phyloP scores from a whole-genome alignment of 129 eudicot genomes.

The Centrapalus pauciflorus region DNA sequence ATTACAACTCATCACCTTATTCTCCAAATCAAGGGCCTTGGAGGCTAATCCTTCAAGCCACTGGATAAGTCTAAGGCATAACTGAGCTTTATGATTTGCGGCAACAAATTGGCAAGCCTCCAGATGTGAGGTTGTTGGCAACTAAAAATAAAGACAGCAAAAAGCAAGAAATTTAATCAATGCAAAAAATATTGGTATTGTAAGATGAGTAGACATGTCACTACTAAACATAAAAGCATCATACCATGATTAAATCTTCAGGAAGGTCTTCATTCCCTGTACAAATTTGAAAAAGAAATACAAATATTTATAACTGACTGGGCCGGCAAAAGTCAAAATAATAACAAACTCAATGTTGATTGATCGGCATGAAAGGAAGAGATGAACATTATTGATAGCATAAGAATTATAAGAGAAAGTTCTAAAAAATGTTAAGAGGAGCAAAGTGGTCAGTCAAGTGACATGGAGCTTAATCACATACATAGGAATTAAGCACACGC shows the following conservation, averaged over 20 bases:
- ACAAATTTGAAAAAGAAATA: background rate
- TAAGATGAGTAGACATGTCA: background rate
- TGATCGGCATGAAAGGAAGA: background rate
- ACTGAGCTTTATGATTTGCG: constrained; percentile 70
- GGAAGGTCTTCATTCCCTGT: constrained; percentile 89
- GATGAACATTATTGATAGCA: background rate
- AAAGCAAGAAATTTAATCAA: background rate
- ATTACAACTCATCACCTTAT: constrained; percentile 45
- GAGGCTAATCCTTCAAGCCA: constrained; percentile 98
- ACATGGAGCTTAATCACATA: background rate
- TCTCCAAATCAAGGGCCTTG: constrained; percentile 88
- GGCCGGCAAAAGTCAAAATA: background rate
- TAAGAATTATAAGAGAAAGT: background rate
- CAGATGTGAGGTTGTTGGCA: constrained; percentile 89
- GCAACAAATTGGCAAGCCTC: constrained; percentile 90
- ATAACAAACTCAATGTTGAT: background rate
- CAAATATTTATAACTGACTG: background rate
- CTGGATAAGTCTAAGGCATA: constrained; percentile 88
- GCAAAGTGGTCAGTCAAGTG: background rate
- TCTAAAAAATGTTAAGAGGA: background rate
- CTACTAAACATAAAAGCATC: constrained; percentile 9
- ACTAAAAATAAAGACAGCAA: constrained; percentile 29
- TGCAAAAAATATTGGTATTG: background rate
- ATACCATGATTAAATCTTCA: constrained; percentile 63
- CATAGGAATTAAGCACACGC: background rate